Conservation (phyloP, 768 basidiomycete genomes). For the Xerocomellus intermedius region DNA sequence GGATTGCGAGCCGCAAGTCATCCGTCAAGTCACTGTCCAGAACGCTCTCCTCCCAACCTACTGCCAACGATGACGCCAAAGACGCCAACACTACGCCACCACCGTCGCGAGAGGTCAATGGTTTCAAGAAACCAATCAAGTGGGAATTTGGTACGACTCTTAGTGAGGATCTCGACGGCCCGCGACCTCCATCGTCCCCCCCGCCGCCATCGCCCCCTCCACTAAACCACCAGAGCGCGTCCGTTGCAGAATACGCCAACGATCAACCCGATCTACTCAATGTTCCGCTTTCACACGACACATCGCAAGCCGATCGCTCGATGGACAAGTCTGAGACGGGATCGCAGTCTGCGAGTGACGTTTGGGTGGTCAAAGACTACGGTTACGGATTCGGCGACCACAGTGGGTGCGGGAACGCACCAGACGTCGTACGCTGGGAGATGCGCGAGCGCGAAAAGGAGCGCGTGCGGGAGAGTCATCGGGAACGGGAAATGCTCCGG, state of each 20-base stretch:
- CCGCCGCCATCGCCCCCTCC: background rate
- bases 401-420: conserved; percentile 37
- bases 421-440: conserved; percentile 28
- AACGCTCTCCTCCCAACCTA: background rate
- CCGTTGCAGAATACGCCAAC: background rate
- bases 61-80: background rate
- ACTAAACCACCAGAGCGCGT: background rate
- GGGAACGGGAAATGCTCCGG: conserved; percentile 12
- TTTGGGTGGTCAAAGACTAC: conserved; percentile 58
- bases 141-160: conserved; percentile 60
- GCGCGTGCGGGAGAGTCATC: conserved; percentile 9
- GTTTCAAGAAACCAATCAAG: conserved; percentile 30
- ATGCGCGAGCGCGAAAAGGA: conserved; percentile 29
- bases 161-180: conserved; percentile 7
- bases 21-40: conserved; percentile 20
- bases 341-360: conserved; percentile 30
- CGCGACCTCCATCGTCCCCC: background rate
- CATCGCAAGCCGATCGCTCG: conserved; percentile 1
- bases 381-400: conserved; percentile 62
- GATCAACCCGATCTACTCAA: background rate
- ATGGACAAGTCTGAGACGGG: conserved; percentile 12
- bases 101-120: conserved; percentile 9
- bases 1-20: conserved; percentile 27
- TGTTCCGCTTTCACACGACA: background rate
- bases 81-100: background rate